phyloP scores from a whole-genome alignment of 192 early-diverging fungal species.

The Chytriomyces confervae region DNA sequence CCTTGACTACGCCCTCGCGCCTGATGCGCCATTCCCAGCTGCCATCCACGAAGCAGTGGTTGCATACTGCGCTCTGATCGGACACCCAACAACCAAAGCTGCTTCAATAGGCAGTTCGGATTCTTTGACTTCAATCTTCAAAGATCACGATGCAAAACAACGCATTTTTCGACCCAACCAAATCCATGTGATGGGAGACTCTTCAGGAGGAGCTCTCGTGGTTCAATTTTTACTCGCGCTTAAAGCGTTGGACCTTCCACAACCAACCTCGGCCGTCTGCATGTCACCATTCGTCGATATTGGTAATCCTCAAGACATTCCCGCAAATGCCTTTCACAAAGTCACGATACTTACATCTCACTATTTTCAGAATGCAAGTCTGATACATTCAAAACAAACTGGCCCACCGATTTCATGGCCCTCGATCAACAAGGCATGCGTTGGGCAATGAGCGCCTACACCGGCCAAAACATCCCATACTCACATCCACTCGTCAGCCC shows the following conservation, averaged over 20 bases:
- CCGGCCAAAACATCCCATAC: background rate
- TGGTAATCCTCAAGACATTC: background rate
- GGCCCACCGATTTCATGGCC: conserved; percentile 41
- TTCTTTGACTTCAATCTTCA: background rate
- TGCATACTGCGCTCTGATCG: conserved; percentile 39
- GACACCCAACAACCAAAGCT: background rate
- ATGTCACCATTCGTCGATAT: conserved; percentile 60
- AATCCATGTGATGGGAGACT: conserved; percentile 36
- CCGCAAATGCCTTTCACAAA: background rate
- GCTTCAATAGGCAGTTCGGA: background rate
- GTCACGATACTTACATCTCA: background rate
- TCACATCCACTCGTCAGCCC: conserved; percentile 42
- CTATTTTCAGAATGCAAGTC: background rate
- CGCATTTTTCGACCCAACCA: background rate
- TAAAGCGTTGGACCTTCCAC: conserved; percentile 53
- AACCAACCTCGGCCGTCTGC: conserved; percentile 59
- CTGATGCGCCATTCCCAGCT: conserved; percentile 39
- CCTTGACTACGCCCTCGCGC: conserved; percentile 49
- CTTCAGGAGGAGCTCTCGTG: conserved; percentile 33
- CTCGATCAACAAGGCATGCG: conserved; percentile 41
- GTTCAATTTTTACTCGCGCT: conserved; percentile 53
- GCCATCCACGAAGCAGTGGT: conserved; percentile 45
- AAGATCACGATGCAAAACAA: background rate
- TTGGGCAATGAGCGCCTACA: conserved; percentile 43
- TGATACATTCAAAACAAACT: conserved; percentile 31